phyloP scores from a whole-genome alignment of 1,284 basidiomycete genomes.

The Fomitopsis palustris region DNA sequence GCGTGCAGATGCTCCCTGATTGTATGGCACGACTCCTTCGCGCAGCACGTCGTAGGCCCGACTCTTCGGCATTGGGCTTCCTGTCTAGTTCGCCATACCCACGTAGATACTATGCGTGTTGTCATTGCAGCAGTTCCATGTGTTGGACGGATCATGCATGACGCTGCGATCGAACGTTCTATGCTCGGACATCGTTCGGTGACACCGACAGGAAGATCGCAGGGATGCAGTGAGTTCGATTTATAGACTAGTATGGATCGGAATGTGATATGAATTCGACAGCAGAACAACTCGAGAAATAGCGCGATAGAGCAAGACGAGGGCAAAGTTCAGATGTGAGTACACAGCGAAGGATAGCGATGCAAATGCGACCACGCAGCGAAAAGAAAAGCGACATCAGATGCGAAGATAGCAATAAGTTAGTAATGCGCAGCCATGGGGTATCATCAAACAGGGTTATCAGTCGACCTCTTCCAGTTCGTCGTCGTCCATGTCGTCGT shows the following conservation, averaged over 20 bases:
- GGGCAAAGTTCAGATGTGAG: background rate
- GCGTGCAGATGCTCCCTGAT: background rate
- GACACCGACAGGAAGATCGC: no score
- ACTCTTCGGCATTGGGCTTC: no score
- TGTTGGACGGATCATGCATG: no score
- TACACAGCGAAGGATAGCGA: background rate
- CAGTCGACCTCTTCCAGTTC: background rate
- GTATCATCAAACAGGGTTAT: background rate
- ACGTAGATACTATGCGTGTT: no score
- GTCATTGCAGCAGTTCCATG: no score
- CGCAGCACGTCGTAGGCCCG: no score
- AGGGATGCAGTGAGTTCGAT: no score
- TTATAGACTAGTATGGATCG: no score
- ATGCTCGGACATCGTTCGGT: no score
- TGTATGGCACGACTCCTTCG: background rate
- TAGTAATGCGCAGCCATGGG: background rate
- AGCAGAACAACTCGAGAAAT: background rate
- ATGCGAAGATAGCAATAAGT: background rate
- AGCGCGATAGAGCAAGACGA: background rate
- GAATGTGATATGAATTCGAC: background rate
- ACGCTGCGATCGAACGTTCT: no score
- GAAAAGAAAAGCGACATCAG: no score
- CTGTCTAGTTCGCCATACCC: no score
- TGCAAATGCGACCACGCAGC: background rate
- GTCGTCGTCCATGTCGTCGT: background rate